phyloP scores from a whole-genome alignment of 495 filamentous ascomycete genomes.

The Neurospora cerealis region DNA sequence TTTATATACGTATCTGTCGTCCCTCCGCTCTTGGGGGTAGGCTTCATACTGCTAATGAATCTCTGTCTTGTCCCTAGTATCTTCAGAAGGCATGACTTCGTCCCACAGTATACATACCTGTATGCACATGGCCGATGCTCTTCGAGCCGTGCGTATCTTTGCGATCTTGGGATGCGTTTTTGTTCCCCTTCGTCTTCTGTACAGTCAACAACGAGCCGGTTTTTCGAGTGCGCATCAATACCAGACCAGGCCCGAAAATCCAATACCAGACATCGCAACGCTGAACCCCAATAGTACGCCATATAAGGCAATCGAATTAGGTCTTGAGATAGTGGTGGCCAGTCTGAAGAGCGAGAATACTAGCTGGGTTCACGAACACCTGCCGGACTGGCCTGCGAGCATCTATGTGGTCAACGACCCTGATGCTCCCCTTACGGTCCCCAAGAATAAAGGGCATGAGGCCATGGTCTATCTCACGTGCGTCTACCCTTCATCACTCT shows the following conservation, averaged over 20 bases:
- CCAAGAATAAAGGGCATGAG: slow-evolving; percentile 51
- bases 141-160: neutral
- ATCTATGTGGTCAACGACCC: slow-evolving; percentile 43
- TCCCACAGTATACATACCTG: neutral
- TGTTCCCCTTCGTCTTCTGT: neutral
- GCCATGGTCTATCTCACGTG: slow-evolving; percentile 53
- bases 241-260: neutral
- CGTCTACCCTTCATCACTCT: slow-evolving; percentile 28
- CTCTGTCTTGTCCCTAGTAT: neutral
- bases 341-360: slow-evolving; percentile 24
- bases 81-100: neutral
- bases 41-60: neutral
- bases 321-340: slow-evolving; percentile 24
- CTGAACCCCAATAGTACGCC: neutral
- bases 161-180: neutral
- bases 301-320: neutral
- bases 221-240: too few species aligned
- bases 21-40: neutral
- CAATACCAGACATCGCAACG: neutral
- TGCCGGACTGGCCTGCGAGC: slow-evolving; percentile 31
- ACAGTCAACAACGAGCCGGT: too few species aligned
- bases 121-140: neutral
- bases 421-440: slow-evolving; percentile 29
- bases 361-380: slow-evolving; percentile 22
- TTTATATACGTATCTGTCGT: neutral